Evolutionary conservation across 257 asterid species (phyloP).

Genomic region (Nemophila menziesii): DNA sequence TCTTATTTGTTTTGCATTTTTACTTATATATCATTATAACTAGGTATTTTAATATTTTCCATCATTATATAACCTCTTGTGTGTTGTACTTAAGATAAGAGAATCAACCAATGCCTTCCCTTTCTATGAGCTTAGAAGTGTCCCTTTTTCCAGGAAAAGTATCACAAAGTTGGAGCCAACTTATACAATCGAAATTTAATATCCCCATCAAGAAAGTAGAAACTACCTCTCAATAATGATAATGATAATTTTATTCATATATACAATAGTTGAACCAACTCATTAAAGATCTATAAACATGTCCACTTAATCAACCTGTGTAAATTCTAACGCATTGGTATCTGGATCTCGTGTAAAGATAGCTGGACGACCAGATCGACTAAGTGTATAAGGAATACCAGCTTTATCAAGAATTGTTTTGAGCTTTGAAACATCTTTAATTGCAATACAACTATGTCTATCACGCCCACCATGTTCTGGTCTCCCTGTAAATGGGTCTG

Average conservation of each 20-base stretch:
- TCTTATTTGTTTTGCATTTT: no score
- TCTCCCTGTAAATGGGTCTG: conserved; percentile 75
- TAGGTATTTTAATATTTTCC: no score
- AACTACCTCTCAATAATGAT: no score
- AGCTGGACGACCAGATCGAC: conserved; percentile 93
- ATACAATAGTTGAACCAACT: not conserved
- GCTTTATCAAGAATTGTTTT: conserved; percentile 66
- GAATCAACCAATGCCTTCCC: no score
- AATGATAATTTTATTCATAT: not conserved
- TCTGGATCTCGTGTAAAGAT: conserved; percentile 88
- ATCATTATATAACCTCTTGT: no score
- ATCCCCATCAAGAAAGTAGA: no score
- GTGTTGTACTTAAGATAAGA: no score
- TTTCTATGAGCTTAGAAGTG: no score
- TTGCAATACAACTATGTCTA: conserved; percentile 84
- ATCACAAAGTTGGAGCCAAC: no score
- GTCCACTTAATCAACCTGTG: conserved; percentile 35
- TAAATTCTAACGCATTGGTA: conserved; percentile 86
- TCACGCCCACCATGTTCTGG: conserved; percentile 91
- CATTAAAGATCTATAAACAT: not conserved
- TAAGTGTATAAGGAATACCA: conserved; percentile 73
- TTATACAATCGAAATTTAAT: no score
- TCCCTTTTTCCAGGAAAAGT: no score
- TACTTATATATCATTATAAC: no score
- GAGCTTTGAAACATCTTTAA: conserved; percentile 65